Percentiles rank a stretch among this genome's conserved stretches.
Evolutionary conservation across 2,329 filamentous ascomycete species (phyloP).

Genomic region (Aplosporella prunicola): DNA sequence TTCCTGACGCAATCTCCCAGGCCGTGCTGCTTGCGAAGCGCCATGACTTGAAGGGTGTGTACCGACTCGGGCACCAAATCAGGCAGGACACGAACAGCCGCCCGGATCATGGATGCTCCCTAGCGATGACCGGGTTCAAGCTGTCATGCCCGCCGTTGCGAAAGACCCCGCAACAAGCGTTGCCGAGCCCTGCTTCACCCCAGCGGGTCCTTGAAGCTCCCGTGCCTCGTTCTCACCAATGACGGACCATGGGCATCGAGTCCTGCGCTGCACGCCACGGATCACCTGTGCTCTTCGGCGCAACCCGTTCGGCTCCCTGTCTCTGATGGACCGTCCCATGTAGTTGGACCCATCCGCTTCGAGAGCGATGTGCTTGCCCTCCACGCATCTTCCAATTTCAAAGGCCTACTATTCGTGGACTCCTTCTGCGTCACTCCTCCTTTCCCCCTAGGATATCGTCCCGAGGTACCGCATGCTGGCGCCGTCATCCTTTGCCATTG

Average conservation of each 20-base stretch:
- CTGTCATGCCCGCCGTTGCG: slow-evolving; percentile 6
- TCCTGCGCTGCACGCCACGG: slow-evolving; percentile 28
- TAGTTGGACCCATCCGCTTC: slow-evolving; percentile 6
- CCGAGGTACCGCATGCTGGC: slow-evolving; percentile 28
- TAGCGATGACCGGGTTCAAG: slow-evolving; percentile 4
- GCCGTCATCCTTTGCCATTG: slow-evolving; percentile 13
- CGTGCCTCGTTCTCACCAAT: slow-evolving; percentile 28
- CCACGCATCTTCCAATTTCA: slow-evolving; percentile 25
- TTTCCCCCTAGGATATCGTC: slow-evolving; percentile 26
- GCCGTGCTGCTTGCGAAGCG: slow-evolving; percentile 28
- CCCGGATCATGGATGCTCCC: slow-evolving; percentile 11
- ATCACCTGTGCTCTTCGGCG: slow-evolving; percentile 29
- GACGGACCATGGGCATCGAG: slow-evolving; percentile 24
- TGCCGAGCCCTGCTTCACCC: slow-evolving; percentile 30
- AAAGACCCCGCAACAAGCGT: slow-evolving; percentile 34
- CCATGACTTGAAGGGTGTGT: slow-evolving; percentile 10
- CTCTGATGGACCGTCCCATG: slow-evolving; percentile 11
- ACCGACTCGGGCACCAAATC: slow-evolving; percentile 5
- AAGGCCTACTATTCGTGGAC: slow-evolving; percentile 29
- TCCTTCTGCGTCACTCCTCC: slow-evolving; percentile 23
- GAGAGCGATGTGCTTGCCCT: slow-evolving; percentile 9
- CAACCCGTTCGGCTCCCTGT: slow-evolving; percentile 24
- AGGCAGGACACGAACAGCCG: slow-evolving; percentile 11
- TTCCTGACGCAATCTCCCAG: slow-evolving; percentile 34
- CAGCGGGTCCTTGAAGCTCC: slow-evolving; percentile 29